Conservation (phyloP, 2,329 filamentous ascomycete genomes). For the Allantophomopsis cytisporea region DNA sequence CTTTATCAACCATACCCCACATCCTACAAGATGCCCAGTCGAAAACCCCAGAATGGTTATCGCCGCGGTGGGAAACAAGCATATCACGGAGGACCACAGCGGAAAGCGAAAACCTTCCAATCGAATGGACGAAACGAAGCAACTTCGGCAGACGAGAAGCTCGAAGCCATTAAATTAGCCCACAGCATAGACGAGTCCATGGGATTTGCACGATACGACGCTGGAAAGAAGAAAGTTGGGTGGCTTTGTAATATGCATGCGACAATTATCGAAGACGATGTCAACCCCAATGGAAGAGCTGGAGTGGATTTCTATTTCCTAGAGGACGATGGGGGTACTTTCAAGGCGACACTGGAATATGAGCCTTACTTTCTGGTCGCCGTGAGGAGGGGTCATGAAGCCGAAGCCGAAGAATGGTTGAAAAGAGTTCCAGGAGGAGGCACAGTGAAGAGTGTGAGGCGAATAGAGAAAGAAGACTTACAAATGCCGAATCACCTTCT, state of each 20-base stretch:
- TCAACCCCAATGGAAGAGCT: conserved; percentile 61
- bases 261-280: conserved; percentile 74
- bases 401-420: conserved; percentile 93
- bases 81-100: conserved; percentile 53
- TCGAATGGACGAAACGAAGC: conserved; percentile 66
- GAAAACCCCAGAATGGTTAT: conserved; percentile 50
- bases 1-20: not conserved
- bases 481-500: conserved; percentile 91
- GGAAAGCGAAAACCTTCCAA: conserved; percentile 64
- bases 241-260: conserved; percentile 96
- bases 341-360: conserved; percentile 94
- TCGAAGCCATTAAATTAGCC: conserved; percentile 71
- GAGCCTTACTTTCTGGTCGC: conserved; percentile 94
- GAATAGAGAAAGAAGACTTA: conserved; percentile 84
- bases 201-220: conserved; percentile 87
- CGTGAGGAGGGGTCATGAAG: conserved; percentile 74
- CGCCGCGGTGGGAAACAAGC: conserved; percentile 53
- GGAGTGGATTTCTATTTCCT: conserved; percentile 97
- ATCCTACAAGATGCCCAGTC: conserved; percentile 37
- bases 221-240: conserved; percentile 66
- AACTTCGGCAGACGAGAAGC: conserved; percentile 85
- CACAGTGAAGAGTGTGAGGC: conserved; percentile 63
- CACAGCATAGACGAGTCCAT: conserved; percentile 88
- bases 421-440: conserved; percentile 67
- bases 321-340: conserved; percentile 67